Base-by-base conservation (phyloP, 108 stramenopile species). In the Asterionellopsis glacialis region DNA sequence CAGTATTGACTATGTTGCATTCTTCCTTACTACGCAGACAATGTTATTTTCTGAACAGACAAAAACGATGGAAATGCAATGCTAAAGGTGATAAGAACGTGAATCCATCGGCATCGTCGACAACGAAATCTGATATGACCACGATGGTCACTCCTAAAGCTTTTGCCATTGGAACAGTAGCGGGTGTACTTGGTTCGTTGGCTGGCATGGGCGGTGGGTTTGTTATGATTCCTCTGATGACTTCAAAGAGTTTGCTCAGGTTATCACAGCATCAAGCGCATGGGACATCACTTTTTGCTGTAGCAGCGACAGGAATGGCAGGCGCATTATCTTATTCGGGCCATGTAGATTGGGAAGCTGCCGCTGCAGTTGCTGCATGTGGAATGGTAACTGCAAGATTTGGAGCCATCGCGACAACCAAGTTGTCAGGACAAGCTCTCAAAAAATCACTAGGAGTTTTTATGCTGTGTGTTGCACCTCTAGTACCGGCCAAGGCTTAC, bases 151-250 rank as follows among this genome's bases (percentile, higher is more conserved):
- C 61, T n/a, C 45, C 73, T 14, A 75, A 80, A 58, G 55, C 75
- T 19, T 82, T 88, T 57, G 58, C 56, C 18, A 86, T 94, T 55
- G 95, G 95, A 9, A 43, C 78, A 0, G 28, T 83, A 5, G 95
- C 93, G 6, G 95, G 95, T 0, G 6, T 73, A 3, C 55, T 88
- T 9, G 95, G 95, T 18, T 86, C 82, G 3, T 64, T 96, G 18
- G 93, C 88, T 11, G 95, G 95, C 5, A 85, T 95, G 85, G 95
- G 95, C 0, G 96, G 96, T 21, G 96, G 93, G 9, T 96, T 96
- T 59, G 76, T 96, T 41, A 93, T 94, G 83, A 95, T 83, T 26
- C 81, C 81, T 7, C 45, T 77, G 11, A 75, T 83, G 73, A 83
- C 82, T 9, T 65, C 75, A 1, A n/a, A n/a, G n/a, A 16, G 43